phyloP scores from a whole-genome alignment of 2,329 filamentous ascomycete genomes.

The Colletotrichum aenigma region DNA sequence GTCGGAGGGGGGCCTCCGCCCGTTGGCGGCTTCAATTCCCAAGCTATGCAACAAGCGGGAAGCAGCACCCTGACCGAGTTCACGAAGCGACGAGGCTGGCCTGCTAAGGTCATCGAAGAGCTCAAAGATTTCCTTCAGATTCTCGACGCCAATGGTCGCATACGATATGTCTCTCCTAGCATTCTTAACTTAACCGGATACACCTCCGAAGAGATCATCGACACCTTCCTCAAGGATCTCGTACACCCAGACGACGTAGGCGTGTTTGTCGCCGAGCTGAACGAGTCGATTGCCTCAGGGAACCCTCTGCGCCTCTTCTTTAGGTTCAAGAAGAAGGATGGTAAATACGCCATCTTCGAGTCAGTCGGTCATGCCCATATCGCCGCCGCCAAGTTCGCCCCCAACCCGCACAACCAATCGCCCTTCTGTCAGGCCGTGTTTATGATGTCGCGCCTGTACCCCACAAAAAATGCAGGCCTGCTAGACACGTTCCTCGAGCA shows the following conservation, averaged over 20 bases:
- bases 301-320: constrained; percentile 85
- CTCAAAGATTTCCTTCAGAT: constrained; percentile 89
- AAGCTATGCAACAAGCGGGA: constrained; percentile 34
- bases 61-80: constrained; percentile 61
- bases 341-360: constrained; percentile 81
- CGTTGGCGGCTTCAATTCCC: constrained; percentile 36
- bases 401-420: constrained; percentile 66
- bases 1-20: constrained; percentile 48
- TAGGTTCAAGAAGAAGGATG: constrained; percentile 77
- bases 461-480: constrained; percentile 82
- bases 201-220: constrained; percentile 70
- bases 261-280: constrained; percentile 86
- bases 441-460: constrained; percentile 90
- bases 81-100: constrained; percentile 75
- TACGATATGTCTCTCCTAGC: constrained; percentile 86
- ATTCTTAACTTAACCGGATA: constrained; percentile 78
- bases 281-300: constrained; percentile 85
- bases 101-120: constrained; percentile 87
- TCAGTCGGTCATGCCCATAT: constrained; percentile 93
- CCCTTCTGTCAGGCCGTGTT: constrained; percentile 88
- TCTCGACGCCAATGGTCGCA: constrained; percentile 80
- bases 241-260: constrained; percentile 86
- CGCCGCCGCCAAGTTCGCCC: constrained; percentile 68
- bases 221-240: constrained; percentile 78
- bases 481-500: constrained; percentile 95